Evolutionary conservation across 352 stramenopile species (phyloP), one percentile per base, ranked within the genome.

Genomic region (Plasmopara viticola): DNA sequence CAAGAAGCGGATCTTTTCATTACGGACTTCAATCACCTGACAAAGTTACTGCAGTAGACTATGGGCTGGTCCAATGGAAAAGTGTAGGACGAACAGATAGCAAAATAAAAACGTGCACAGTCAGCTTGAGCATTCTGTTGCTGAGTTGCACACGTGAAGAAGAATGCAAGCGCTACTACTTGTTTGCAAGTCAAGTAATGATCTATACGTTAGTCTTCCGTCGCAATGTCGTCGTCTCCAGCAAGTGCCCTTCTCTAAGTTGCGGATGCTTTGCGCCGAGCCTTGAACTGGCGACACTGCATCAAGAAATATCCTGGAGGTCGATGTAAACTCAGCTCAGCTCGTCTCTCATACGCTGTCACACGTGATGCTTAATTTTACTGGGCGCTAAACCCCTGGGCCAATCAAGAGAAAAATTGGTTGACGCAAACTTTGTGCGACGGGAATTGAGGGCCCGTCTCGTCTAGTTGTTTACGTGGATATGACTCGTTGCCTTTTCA

Each of bases 301-400:
- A 97, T 97, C 58, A 86, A 94, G 65, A 96, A 59, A 99, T 84
- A 76, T 99, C 90, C 78, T 99, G 96, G 64, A 89, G 93, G 40
- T 98, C 94, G 53, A 99, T 78, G 81, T 99, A 96, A 74, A 99
- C 89, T 58, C 94, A 87, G 57, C 96, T 96, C 55, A 99, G 72
- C 63, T 97, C 98, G 76, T 99, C 96, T 61, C 96, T 95, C 70
- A 98, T 98, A 97, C 73, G 64, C 98, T 97, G 56, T 97, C 96
- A 68, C 75, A 74, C 66, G 95, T 95, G 64, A 99, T 97, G 66
- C 97, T 98, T 98, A 69, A 97, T 87, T 84, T 98, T 98, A 75
- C 97, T 98, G 18, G 86, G 72, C 46, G 92, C 84, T 41, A 95
- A 61, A 45, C 80, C 84, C 76, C 94, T 95, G 10, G 86, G 80